Evolutionary conservation across 2,329 filamentous ascomycete genomes (phyloP), one percentile per base, ranked within the genome.

Genomic region (Gaeumannomyces sp.): DNA sequence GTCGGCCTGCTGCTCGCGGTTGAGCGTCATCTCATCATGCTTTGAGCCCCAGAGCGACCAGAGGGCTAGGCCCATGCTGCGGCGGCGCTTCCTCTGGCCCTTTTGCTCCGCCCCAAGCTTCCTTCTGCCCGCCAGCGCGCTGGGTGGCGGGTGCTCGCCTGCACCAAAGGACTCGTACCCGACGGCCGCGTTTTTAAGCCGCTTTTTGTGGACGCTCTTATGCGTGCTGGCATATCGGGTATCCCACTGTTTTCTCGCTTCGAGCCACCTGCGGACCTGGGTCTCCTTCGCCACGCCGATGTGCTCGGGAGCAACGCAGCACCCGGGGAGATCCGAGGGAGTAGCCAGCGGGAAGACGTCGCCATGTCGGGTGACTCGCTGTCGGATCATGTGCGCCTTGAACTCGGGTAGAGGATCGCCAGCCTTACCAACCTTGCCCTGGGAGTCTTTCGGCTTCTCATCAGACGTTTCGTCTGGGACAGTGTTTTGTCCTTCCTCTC

Each of bases 1-100:
- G 2, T 81, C 80, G 0, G 81, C 81, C 68, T 82, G 80, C 63
- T 83, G 74, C 72, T 88, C 85, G 4, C 85, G 79, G 60, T 81
- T 78, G 4, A 96, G 82, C 0, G 90, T 90, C 67, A 82, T 82
- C 74, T 94, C 85, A 73, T 98, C 95, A 72, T 97, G 92, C 73
- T 91, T 96, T 60, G 89, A 93, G 19, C 92, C 93, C 90, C 93
- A 96, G 1, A 89, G 81, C 62, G 88, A 90, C 94, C 94, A 98
- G 68, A 97, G 78, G 2, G 88, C 86, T 74, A 97, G 80, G 10
- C 90, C 91, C 76, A 89, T 85, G 68, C 90, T 93, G 25, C 67
- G 70, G 38, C 77, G 82, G 75, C 81, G 87, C 72, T 83, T 83
- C 70, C 80, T 81, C 67, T 83, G 81, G n/a, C 80, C 74, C 69